Base-by-base conservation (phyloP, 2,329 filamentous ascomycete genomes). In the Fusarium sp. region DNA sequence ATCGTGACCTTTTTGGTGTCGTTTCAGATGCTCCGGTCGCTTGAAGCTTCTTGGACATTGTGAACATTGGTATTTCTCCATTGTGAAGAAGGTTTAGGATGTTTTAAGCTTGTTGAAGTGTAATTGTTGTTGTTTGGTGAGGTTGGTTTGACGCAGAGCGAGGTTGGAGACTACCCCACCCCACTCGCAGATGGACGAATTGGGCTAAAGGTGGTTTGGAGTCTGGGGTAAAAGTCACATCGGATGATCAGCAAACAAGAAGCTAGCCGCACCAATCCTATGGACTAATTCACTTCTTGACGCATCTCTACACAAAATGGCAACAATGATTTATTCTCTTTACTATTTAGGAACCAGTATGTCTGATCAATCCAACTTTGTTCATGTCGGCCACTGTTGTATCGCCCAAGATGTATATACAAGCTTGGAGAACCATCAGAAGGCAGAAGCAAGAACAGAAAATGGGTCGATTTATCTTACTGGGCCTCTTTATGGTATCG, bases 1-100 rank as follows among this genome's bases (percentile, higher is more conserved):
- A 4, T 68, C 63, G 33, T 76, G 73, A 1, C 64, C 49, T n/a
- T 57, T 62, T 14, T 76, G 53, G 27, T 76, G 74, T 11, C 74
- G 54, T 12, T 62, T 74, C 1, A 76, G 61, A 27, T 76, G 74
- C 52, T 76, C 74, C 1, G 58, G 31, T 22, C 74, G 53, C 60
- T 71, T 76, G 44, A 76, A 76, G 35, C 49, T 75, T 27, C 65
- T 42, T 0, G 60, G 11, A 20, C 72, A 75, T 17, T 59, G 69
- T 15, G 49, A 47, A 3, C 72, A 75, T 42, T 70, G 66, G 5
- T 54, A 66, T n/a, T 70, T 70, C 18, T 68, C 65, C 63, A 68
- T 68, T 1, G 15, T 2, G 10, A 4, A 27, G 12, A 38, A 17
- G 6, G 3, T 17, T 27, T 25, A 15, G 1, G n/a, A 4, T 15